These are phyloP conservation scores for Candida ascalaphidarum DNA, from an alignment of 805 yeast species.

Conservation along the genomic window DNA sequence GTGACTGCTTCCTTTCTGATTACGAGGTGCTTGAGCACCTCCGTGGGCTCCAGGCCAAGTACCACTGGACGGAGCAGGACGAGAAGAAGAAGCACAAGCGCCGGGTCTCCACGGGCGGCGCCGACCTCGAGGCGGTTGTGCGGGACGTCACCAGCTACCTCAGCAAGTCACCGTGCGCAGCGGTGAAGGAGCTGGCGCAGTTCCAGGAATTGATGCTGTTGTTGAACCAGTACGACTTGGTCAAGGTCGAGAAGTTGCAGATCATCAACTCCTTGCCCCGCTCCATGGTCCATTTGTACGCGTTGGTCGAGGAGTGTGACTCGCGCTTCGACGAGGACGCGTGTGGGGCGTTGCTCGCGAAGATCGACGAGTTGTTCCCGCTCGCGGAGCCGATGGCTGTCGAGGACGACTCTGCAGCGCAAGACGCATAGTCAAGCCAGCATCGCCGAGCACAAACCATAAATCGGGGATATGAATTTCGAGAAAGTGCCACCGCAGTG, in stretches of 20 bases:
- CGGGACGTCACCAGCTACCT: conserved; percentile 39
- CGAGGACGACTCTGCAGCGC: conserved; percentile 14
- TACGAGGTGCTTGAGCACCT: conserved; percentile 56
- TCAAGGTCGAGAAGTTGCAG: conserved; percentile 79
- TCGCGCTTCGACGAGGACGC: conserved; percentile 67
- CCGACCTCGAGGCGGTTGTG: conserved; percentile 40
- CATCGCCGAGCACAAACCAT: too few relatives aligned
- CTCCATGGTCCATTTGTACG: conserved; percentile 67
- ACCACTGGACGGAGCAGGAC: conserved; percentile 34
- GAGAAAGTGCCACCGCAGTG: too few relatives aligned
- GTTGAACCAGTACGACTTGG: conserved; percentile 47
- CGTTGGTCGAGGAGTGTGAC: conserved; percentile 89
- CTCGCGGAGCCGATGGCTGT: conserved; percentile 21
- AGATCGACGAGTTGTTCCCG: conserved; percentile 49
- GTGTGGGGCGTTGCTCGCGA: conserved; percentile 48
- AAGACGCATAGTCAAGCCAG: too few relatives aligned
- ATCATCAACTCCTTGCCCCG: conserved; percentile 75
- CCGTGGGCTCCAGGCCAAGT: conserved; percentile 35
- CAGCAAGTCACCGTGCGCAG: conserved; percentile 14
- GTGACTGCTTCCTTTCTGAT: conserved; percentile 57
- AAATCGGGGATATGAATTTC: too few relatives aligned
- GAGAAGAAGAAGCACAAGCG: conserved; percentile 15
- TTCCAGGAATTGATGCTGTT: conserved; percentile 33
- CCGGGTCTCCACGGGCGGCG: conserved; percentile 31
- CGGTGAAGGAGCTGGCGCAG: conserved; percentile 11